These are phyloP conservation scores for Paspalum notatum DNA, from an alignment of 176 grass and related monocot genomes.

Conservation along the genomic window DNA sequence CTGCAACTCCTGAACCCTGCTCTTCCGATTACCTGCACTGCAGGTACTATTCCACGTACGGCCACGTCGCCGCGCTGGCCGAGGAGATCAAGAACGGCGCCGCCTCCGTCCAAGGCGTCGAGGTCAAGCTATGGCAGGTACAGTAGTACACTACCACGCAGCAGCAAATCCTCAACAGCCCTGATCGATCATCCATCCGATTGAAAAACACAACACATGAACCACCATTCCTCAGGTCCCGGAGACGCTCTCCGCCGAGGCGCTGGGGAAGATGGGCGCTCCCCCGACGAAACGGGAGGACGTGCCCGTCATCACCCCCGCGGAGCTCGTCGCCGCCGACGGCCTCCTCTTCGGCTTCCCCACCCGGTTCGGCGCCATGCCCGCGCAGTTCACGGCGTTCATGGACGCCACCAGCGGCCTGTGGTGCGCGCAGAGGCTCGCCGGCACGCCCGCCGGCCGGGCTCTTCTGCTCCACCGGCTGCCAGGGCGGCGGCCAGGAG, in stretches of 20 bases:
- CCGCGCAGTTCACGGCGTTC: too few species aligned
- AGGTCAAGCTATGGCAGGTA: slow-evolving; percentile 70
- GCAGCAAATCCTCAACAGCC: too few species aligned
- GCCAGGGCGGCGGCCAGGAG: slow-evolving; percentile 77
- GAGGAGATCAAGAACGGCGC: slow-evolving; percentile 74
- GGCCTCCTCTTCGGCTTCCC: too few species aligned
- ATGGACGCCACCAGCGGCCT: slow-evolving; percentile 65
- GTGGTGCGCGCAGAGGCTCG: slow-evolving; percentile 64
- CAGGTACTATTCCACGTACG: slow-evolving; percentile 84
- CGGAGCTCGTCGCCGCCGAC: slow-evolving; percentile 57
- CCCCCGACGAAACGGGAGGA: slow-evolving; percentile 46
- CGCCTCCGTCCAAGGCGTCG: slow-evolving; percentile 59
- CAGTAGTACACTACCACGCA: too few species aligned
- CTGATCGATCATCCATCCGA: too few species aligned
- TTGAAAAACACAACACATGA: too few species aligned
- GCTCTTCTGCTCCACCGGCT: slow-evolving; percentile 71
- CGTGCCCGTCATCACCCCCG: slow-evolving; percentile 51
- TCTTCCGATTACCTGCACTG: not conserved
- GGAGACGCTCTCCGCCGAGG: slow-evolving; percentile 64
- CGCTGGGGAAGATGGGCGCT: slow-evolving; percentile 66
- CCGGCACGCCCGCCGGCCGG: slow-evolving; percentile 77
- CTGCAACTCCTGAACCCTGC: too few species aligned
- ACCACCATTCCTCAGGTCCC: too few species aligned
- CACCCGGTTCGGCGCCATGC: too few species aligned
- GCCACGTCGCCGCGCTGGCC: slow-evolving; percentile 75